A percentile compares a stretch with the other conserved stretches of the same genome.
Evolutionary conservation across 1,284 basidiomycete genomes (phyloP).

Genomic region (Ceratobasidium papillatum): DNA sequence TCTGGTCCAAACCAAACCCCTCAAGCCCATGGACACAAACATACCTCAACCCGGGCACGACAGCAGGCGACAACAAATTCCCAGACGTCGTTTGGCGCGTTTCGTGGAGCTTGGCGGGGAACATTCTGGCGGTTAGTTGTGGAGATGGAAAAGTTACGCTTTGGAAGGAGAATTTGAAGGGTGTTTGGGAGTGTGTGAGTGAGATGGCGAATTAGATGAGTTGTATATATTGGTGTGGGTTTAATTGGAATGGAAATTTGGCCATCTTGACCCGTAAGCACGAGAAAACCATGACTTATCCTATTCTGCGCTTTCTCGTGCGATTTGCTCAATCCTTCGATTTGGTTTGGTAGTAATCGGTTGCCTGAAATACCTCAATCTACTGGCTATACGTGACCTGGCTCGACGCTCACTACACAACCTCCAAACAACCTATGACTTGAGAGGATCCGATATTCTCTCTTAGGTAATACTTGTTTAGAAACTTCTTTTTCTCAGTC

Average conservation of each 20-base stretch:
- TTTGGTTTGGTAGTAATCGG: too few relatives aligned
- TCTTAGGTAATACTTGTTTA: too few relatives aligned
- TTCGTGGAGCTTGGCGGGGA: slow-evolving; percentile 96
- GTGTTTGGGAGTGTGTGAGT: slow-evolving; percentile 95
- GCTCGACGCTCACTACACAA: too few relatives aligned
- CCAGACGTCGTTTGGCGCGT: slow-evolving; percentile 97
- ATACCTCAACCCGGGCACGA: slow-evolving; percentile 63
- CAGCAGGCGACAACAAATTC: slow-evolving; percentile 71
- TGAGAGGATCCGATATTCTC: too few relatives aligned
- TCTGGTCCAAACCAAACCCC: slow-evolving; percentile 91
- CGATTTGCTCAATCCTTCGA: too few relatives aligned
- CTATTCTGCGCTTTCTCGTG: neutral
- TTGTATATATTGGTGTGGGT: neutral
- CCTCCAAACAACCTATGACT: too few relatives aligned
- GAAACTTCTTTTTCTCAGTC: too few relatives aligned
- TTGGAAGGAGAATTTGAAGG: slow-evolving; percentile 98
- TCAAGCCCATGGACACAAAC: slow-evolving; percentile 86
- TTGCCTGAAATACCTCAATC: too few relatives aligned
- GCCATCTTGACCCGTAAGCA: too few relatives aligned
- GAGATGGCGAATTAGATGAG: slow-evolving; percentile 79
- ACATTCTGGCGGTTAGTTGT: slow-evolving; percentile 95
- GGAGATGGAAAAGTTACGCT: slow-evolving; percentile 97
- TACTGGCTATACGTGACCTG: too few relatives aligned
- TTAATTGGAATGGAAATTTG: neutral
- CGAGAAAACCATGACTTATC: too few relatives aligned